These are phyloP conservation scores for Galerina sulciceps DNA, from an alignment of 768 basidiomycete species.

Conservation along the genomic window DNA sequence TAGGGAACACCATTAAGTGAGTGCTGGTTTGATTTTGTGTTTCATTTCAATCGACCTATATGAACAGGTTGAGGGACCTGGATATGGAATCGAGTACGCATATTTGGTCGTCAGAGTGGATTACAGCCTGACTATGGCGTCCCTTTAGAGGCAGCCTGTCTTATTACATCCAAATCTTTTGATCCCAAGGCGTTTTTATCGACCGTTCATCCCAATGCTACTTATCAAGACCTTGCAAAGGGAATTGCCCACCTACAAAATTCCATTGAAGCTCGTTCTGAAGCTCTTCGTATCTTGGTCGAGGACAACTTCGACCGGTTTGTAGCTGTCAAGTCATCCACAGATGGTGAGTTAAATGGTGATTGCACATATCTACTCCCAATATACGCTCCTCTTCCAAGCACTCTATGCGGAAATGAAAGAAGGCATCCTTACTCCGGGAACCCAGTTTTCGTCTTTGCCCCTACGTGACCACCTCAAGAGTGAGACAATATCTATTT, in stretches of 20 bases:
- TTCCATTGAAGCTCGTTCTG: conserved; percentile 88
- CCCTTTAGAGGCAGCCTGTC: conserved; percentile 71
- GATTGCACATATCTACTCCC: background rate
- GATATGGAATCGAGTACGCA: conserved; percentile 79
- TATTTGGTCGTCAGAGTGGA: background rate
- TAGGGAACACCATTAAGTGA: conserved; percentile 69
- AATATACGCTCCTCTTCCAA: conserved; percentile 33
- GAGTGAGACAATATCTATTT: conserved; percentile 48
- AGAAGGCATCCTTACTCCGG: conserved; percentile 77
- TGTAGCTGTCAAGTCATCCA: conserved; percentile 95
- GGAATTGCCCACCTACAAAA: conserved; percentile 77
- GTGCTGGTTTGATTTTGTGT: conserved; percentile 23
- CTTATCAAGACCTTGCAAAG: conserved; percentile 85
- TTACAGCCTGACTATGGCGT: background rate
- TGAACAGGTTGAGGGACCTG: conserved; percentile 61
- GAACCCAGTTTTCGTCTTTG: conserved; percentile 81
- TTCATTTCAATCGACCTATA: conserved; percentile 11
- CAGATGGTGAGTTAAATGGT: conserved; percentile 72
- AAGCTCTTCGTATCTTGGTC: conserved; percentile 93
- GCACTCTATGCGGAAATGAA: conserved; percentile 93
- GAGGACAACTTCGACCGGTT: conserved; percentile 99
- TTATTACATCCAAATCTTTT: conserved; percentile 92
- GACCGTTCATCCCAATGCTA: conserved; percentile 90
- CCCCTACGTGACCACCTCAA: conserved; percentile 86
- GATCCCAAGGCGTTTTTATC: conserved; percentile 95